Percentiles rank a stretch among this genome's conserved stretches.
Evolutionary conservation across 805 yeast species (phyloP).

Genomic region (Pichia gijzeniarum): DNA sequence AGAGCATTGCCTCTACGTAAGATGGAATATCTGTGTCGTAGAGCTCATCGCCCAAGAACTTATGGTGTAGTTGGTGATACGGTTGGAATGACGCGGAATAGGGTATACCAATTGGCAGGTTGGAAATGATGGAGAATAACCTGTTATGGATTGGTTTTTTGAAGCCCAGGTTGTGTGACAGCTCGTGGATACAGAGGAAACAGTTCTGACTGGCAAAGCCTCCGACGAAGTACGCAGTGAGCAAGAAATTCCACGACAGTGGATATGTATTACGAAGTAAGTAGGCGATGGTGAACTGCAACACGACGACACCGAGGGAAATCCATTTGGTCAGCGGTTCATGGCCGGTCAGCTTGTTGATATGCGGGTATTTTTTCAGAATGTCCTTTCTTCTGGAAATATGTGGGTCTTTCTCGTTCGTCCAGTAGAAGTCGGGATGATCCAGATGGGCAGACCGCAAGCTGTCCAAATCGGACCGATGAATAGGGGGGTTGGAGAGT

Average conservation of each 20-base stretch:
- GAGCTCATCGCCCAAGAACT: conserved; percentile 76
- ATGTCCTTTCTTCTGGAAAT: conserved; percentile 66
- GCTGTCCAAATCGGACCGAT: neutral
- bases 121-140: conserved; percentile 67
- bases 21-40: conserved; percentile 90
- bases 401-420: conserved; percentile 77
- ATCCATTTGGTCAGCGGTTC: conserved; percentile 84
- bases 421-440: conserved; percentile 68
- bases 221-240: conserved; percentile 70
- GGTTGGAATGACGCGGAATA: conserved; percentile 86
- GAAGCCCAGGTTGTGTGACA: conserved; percentile 80
- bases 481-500: too few species aligned
- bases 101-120: conserved; percentile 85
- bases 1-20: conserved; percentile 59
- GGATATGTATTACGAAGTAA: conserved; percentile 50
- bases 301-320: conserved; percentile 52
- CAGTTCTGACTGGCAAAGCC: conserved; percentile 82
- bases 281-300: conserved; percentile 66
- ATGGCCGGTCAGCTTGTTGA: conserved; percentile 72
- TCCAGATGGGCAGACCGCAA: neutral
- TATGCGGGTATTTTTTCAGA: conserved; percentile 69
- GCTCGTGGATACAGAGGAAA: conserved; percentile 83
- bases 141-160: conserved; percentile 72
- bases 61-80: conserved; percentile 87
- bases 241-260: conserved; percentile 46